phyloP scores from a whole-genome alignment of 140 eudicot species.

The Anethum foeniculum region DNA sequence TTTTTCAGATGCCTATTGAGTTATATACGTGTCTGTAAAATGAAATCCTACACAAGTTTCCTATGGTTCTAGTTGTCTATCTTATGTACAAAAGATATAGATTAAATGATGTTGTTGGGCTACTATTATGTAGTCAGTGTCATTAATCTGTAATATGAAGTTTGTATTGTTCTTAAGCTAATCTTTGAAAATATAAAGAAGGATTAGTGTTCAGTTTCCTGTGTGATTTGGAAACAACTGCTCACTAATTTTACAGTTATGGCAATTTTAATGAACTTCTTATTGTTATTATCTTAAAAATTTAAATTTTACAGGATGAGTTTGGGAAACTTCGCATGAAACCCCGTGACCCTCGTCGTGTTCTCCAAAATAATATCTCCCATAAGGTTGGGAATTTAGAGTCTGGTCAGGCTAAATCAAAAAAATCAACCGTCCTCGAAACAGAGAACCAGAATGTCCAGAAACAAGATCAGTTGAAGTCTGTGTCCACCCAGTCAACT shows the following conservation, averaged over 20 bases:
- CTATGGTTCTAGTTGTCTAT: background rate
- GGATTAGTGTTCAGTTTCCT: background rate
- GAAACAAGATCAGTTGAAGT: constrained; percentile 38
- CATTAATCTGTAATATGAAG: background rate
- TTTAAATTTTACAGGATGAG: constrained; percentile 51
- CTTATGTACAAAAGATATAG: background rate
- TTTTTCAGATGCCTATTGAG: background rate
- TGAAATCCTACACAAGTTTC: background rate
- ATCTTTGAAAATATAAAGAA: background rate
- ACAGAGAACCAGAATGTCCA: constrained; percentile 26
- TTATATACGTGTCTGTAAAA: background rate
- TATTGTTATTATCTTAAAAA: background rate
- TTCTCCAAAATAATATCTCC: constrained; percentile 41
- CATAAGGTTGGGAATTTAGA: constrained; percentile 31
- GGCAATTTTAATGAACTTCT: background rate
- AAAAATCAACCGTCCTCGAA: constrained; percentile 25
- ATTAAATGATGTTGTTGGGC: background rate
- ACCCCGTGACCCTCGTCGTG: constrained; percentile 97
- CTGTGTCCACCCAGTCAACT: constrained; percentile 19
- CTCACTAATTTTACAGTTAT: background rate
- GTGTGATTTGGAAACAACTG: background rate
- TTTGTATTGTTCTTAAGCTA: background rate
- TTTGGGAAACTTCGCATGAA: constrained; percentile 70
- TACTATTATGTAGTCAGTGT: background rate
- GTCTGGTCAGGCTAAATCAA: constrained; percentile 30